These are phyloP conservation scores for Sesbania bispinosa DNA, from an alignment of 306 rosid species.

Conservation along the genomic window DNA sequence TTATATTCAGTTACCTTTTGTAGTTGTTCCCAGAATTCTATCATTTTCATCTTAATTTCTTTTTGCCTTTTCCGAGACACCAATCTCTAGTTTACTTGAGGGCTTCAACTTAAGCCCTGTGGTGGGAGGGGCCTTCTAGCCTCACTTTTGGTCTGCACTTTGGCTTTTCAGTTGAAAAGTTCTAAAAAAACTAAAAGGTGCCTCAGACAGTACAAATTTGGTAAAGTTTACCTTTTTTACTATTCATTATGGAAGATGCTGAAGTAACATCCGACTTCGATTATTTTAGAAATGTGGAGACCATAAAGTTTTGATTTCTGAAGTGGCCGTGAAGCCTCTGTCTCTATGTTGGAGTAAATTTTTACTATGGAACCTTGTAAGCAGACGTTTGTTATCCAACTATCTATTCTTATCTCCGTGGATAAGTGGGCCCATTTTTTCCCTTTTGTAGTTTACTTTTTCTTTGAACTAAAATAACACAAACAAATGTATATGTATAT, in stretches of 20 bases:
- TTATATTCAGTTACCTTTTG: conserved; percentile 7
- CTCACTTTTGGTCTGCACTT: not conserved
- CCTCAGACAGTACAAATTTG: not conserved
- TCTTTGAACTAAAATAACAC: not conserved
- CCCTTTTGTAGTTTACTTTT: not conserved
- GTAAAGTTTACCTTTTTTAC: not conserved
- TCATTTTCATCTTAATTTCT: not conserved
- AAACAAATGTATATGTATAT: not conserved
- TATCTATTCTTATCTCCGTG: conserved; percentile 10
- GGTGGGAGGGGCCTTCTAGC: not conserved
- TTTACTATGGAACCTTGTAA: not conserved
- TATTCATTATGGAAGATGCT: no score
- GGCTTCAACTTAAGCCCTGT: not conserved
- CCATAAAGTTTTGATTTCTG: not conserved
- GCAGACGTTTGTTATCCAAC: conserved; percentile 37
- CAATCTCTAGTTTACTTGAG: not conserved
- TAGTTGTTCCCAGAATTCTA: conserved; percentile 14
- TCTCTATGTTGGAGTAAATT: not conserved
- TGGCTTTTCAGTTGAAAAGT: not conserved
- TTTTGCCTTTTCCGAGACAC: not conserved
- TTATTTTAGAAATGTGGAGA: not conserved
- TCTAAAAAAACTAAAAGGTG: not conserved
- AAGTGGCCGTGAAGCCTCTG: not conserved
- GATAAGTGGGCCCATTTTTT: conserved; percentile 43
- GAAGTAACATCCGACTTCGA: not conserved